Percentiles rank a stretch among this genome's conserved stretches.
Conservation (phyloP, 2,329 filamentous ascomycete species). For the Penicillium sp. region DNA sequence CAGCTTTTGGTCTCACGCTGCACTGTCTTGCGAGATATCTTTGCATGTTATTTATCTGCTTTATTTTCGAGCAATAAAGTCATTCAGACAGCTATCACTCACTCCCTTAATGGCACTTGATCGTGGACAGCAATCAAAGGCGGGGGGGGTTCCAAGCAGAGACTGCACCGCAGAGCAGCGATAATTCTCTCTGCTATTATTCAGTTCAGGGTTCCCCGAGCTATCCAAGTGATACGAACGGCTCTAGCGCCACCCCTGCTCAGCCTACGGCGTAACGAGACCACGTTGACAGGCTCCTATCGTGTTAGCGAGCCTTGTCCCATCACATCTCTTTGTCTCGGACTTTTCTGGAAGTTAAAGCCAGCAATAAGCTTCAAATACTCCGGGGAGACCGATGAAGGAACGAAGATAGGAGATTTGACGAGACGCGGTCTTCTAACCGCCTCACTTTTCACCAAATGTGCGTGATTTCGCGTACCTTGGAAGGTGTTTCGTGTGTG, state of each 20-base stretch:
- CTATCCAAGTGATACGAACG: background rate
- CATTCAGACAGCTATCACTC: conserved; percentile 2
- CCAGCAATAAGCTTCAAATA: background rate
- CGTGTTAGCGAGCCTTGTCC: background rate
- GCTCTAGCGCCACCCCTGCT: background rate
- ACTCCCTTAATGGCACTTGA: background rate
- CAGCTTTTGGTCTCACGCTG: background rate
- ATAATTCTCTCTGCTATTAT: background rate
- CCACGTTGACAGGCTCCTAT: background rate
- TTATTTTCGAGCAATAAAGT: conserved; percentile 1
- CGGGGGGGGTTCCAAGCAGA: background rate
- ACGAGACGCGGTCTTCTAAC: background rate
- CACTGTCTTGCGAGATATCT: background rate
- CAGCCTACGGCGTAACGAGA: background rate
- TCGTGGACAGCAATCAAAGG: background rate
- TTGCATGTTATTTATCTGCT: conserved; percentile 1
- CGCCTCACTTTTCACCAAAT: conserved; percentile 11
- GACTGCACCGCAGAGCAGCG: background rate
- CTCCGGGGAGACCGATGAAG: background rate
- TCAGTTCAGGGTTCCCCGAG: background rate
- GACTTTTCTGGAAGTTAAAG: background rate
- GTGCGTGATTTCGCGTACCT: conserved; percentile 13
- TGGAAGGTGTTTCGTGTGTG: background rate
- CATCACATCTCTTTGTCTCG: conserved; percentile 1
- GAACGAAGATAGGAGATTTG: background rate